Evolutionary conservation across 169 alveolate species (phyloP), one percentile per base, ranked within the genome.

Genomic region (Babesia sp.): DNA sequence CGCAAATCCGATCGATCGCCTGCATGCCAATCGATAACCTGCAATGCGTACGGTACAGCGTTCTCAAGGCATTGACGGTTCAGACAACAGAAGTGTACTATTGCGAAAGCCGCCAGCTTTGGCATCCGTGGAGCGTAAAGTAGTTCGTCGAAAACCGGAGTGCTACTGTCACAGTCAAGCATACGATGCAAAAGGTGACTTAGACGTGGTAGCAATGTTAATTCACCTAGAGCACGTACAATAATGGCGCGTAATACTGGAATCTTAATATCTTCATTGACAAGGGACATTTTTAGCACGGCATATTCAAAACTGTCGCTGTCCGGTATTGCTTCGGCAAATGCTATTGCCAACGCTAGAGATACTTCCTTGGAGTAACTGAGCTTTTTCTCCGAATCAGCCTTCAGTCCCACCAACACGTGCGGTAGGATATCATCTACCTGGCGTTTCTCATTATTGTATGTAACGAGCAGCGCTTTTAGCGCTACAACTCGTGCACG

Each of bases 371-470:
- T 33, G 37, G 55, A 64, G 39, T 48, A 64, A 3, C 51, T 29
- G 8, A 64, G 63, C 50, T 64, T 59, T 18, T 36, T 64, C 11
- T 45, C 61, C 20, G 74, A 20, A 29, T 64, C 34, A 0, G 42
- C 42, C 74, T 64, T 64, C 31, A 64, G 22, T 0, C 74, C 74
- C 4, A 64, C 61, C 39, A 64, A 22, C 11, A 64, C 31, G 51
- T 64, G 74, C 28, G 74, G 74, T 2, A 64, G 74, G 11, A 64
- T 11, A 29, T 64, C 59, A 18, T 64, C 74, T 22, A 46, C 6
- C 0, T n/a, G 34, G 31, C 20, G 1, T 26, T 41, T 28, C 26
- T 46, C 61, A 2, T 28, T 24, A 26, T 34, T 34, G 37, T 20
- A 20, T n/a, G 20, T 12, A 37, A 46, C 34, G 20, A 64, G 34